Conservation (phyloP, 2,329 filamentous ascomycete genomes). For the Apiospora kogelbergensis region DNA sequence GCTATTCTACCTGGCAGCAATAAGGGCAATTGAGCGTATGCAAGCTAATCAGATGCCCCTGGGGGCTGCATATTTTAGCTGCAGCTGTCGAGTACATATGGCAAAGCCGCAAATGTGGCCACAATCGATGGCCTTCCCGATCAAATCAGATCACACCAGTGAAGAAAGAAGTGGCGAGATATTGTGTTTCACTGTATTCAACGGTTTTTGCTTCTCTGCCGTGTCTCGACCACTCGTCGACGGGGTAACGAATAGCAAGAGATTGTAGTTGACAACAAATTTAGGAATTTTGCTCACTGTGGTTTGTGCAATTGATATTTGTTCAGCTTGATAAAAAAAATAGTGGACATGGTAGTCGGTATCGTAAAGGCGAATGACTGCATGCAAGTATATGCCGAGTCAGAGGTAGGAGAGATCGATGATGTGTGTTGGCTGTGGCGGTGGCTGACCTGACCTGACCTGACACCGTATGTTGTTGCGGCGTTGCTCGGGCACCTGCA, state of each 20-base stretch:
- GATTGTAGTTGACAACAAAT: background rate
- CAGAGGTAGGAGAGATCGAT: background rate
- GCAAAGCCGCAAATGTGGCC: background rate
- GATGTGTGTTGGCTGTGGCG: background rate
- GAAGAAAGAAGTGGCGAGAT: background rate
- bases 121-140: background rate
- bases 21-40: background rate
- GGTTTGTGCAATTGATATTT: background rate
- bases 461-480: background rate
- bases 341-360: no score
- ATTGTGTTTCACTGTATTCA: background rate
- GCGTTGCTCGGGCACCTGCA: background rate
- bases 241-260: slow-evolving; percentile 1
- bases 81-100: background rate
- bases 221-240: background rate
- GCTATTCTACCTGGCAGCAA: background rate
- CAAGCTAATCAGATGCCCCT: background rate
- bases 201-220: background rate
- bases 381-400: background rate
- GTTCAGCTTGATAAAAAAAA: background rate
- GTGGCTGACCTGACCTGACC: no score
- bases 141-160: background rate
- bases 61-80: background rate
- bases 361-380: no score
- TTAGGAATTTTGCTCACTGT: background rate